Evolutionary conservation across 768 basidiomycete species (phyloP).

Genomic region (Lenzites betulinus): DNA sequence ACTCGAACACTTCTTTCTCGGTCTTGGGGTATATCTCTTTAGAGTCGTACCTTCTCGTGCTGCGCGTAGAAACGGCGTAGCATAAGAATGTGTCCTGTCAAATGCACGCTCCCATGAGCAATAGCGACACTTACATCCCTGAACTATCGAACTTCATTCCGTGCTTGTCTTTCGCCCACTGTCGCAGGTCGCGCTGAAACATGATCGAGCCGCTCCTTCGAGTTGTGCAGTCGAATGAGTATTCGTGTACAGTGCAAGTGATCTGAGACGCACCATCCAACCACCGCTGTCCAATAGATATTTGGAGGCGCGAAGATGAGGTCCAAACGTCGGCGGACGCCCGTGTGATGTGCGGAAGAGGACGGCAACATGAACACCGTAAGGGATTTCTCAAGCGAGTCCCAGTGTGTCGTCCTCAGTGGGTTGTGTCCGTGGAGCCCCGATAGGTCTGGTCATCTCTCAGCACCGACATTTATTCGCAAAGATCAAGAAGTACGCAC

Average conservation of each 20-base stretch:
- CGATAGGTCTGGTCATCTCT: slow-evolving; percentile 50
- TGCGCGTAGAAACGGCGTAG: slow-evolving; percentile 28
- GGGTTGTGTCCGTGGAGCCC: slow-evolving; percentile 58
- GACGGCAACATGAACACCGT: slow-evolving; percentile 73
- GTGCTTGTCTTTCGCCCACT: slow-evolving; percentile 65
- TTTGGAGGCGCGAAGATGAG: slow-evolving; percentile 78
- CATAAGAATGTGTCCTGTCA: neutral
- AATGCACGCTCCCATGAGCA: no score
- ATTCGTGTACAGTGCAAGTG: neutral
- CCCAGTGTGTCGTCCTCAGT: slow-evolving; percentile 64
- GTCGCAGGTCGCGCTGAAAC: slow-evolving; percentile 84
- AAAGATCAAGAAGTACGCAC: slow-evolving; percentile 45
- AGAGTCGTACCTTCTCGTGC: slow-evolving; percentile 66
- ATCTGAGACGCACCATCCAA: slow-evolving; percentile 66
- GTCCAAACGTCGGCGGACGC: slow-evolving; percentile 72
- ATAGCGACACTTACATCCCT: slow-evolving; percentile 58
- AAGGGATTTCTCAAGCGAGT: slow-evolving; percentile 82
- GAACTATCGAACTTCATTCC: slow-evolving; percentile 86
- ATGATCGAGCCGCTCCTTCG: slow-evolving; percentile 83
- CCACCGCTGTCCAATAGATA: slow-evolving; percentile 84
- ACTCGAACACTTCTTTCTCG: slow-evolving; percentile 72
- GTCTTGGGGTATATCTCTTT: slow-evolving; percentile 58
- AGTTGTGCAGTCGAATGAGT: neutral
- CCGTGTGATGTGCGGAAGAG: slow-evolving; percentile 34
- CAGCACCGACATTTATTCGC: neutral